These are phyloP conservation scores for Fusarium equiseti DNA, from an alignment of 2,329 filamentous ascomycete genomes.

Conservation along the genomic window DNA sequence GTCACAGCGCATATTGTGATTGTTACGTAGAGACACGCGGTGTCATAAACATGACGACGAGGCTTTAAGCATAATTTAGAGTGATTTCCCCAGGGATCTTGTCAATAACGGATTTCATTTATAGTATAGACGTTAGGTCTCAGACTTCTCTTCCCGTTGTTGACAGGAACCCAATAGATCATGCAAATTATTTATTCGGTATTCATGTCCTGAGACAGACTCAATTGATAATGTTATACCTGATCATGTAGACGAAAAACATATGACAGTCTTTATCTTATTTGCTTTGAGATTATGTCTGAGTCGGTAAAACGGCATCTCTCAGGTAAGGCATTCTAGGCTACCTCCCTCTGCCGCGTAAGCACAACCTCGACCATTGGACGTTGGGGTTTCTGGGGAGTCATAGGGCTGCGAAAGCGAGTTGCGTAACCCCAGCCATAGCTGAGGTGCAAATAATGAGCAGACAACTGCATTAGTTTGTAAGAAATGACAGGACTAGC, in stretches of 20 bases:
- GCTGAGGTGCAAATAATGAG: neutral
- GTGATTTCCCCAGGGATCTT: neutral
- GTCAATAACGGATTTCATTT: neutral
- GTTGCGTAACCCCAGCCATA: slow-evolving; percentile 37
- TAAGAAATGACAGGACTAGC: neutral
- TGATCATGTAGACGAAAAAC: neutral
- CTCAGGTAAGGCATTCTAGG: slow-evolving; percentile 17
- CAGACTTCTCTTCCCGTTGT: neutral
- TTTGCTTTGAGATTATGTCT: neutral
- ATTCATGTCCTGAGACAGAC: neutral
- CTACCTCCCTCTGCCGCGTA: slow-evolving; percentile 40
- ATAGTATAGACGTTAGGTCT: neutral
- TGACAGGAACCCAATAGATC: neutral
- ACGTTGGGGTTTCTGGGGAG: slow-evolving; percentile 23
- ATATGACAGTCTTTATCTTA: neutral
- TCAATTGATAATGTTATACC: neutral
- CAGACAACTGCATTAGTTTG: neutral
- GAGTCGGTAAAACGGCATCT: slow-evolving; percentile 19
- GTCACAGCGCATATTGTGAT: slow-evolving; percentile 6
- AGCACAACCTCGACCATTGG: slow-evolving; percentile 37
- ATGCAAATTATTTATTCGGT: neutral
- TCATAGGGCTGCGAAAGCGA: slow-evolving; percentile 45
- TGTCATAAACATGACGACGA: slow-evolving; percentile 21
- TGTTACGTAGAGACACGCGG: neutral
- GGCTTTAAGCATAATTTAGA: slow-evolving; percentile 22